Base-by-base conservation (phyloP, 73 alveolate species). In the Stentor coeruleus region DNA sequence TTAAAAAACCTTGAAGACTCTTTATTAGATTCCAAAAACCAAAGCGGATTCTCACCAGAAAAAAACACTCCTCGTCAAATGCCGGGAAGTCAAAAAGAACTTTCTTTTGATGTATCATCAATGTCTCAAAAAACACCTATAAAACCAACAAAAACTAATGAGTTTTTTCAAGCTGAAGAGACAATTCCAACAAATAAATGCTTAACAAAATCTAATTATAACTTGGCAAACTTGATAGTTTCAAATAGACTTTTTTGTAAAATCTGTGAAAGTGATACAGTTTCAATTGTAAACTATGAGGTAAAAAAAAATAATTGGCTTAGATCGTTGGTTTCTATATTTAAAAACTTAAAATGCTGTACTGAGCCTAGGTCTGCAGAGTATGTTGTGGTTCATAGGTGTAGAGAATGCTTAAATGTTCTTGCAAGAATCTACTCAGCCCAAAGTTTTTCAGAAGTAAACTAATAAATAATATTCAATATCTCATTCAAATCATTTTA, bases 1-100 rank as follows among this genome's bases (percentile, higher is more conserved):
- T 49, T 49, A 11, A 49, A 49, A 49, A 49, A 49, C 66, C 66
- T 49, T 6, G 66, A 49, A 49, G 66, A 49, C 66, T 49, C 66
- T 49, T 49, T 49, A 20, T 6, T 20, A 11, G 6, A 49, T 20
- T 49, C 66, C 6, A 20, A 20, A 6, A 6, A 49, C 28, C 28
- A 11, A 6, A 49, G 66, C 20, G 28, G 20, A 49, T 11, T 11
- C 66, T 11, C 66, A 11, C 20, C 66, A 49, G 66, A 49, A 49
- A 6, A 11, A 49, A 49, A 49, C 6, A 6, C 6, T 11, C 20
- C 66, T 49, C 6, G 20, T 20, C 66, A 49, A 20, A 49, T 11
- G 6, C 66, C 28, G 20, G 20, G 66, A 11, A 49, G 6, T 49
- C 66, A 6, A 11, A 49, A 49, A 49, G 66, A 49, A 49, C 6